Conservation (phyloP, 352 stramenopile genomes). For the Globisporangium cederbergense region DNA sequence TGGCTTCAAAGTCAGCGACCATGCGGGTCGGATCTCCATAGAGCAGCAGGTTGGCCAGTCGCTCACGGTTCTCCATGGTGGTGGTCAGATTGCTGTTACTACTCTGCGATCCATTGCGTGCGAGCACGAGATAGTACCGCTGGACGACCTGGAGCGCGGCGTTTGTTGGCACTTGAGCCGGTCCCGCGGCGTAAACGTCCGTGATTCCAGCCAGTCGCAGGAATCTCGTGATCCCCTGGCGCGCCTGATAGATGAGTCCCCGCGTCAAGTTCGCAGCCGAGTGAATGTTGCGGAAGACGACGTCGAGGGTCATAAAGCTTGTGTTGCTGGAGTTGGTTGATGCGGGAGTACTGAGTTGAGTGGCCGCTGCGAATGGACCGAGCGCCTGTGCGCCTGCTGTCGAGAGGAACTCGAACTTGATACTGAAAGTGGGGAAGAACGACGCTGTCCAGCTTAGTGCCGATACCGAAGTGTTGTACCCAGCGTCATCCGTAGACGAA, state of each 20-base stretch:
- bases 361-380: constrained; percentile 21
- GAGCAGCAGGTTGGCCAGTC: constrained; percentile 37
- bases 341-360: constrained; percentile 4
- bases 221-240: constrained; percentile 39
- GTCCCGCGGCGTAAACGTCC: constrained; percentile 23
- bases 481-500: neutral
- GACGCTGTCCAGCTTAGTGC: neutral
- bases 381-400: constrained; percentile 20
- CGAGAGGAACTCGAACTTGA: constrained; percentile 15
- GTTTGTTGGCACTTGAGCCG: constrained; percentile 19
- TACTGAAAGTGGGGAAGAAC: constrained; percentile 2
- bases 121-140: constrained; percentile 32
- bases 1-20: constrained; percentile 14
- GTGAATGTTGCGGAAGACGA: constrained; percentile 44
- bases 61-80: constrained; percentile 17
- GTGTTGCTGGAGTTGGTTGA: neutral
- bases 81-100: neutral
- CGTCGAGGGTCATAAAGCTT: constrained; percentile 34
- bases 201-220: constrained; percentile 26
- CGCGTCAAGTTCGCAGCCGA: constrained; percentile 29
- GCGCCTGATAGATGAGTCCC: constrained; percentile 44
- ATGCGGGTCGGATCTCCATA: constrained; percentile 39
- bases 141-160: constrained; percentile 45
- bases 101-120: constrained; percentile 5
- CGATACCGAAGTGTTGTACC: neutral